Evolutionary conservation across 1,284 basidiomycete species (phyloP).

Genomic region (Phaffia rhodozyma): DNA sequence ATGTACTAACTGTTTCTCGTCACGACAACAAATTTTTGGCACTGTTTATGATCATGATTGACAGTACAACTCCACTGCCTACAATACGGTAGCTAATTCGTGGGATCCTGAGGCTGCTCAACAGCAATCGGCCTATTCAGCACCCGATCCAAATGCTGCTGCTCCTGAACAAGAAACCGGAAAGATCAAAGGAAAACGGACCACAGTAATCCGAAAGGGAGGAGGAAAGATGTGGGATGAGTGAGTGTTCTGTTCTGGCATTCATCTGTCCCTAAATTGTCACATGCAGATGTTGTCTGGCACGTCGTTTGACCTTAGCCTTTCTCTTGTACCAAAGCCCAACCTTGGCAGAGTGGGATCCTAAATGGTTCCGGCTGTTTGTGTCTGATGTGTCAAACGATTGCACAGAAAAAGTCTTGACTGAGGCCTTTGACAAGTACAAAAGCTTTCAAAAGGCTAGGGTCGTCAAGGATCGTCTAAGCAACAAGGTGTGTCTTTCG

Average conservation of each 20-base stretch:
- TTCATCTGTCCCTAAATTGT: not conserved
- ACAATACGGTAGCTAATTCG: not conserved
- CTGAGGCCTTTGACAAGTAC: slow-evolving; percentile 87
- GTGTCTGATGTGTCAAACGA: slow-evolving; percentile 98
- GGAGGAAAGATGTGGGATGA: slow-evolving; percentile 97
- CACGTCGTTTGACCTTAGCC: too few relatives aligned
- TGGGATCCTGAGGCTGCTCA: slow-evolving; percentile 5
- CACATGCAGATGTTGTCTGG: not conserved
- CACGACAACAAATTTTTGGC: not conserved
- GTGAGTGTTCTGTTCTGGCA: slow-evolving; percentile 1
- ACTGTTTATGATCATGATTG: not conserved
- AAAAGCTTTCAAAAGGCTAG: slow-evolving; percentile 85
- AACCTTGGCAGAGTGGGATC: slow-evolving; percentile 93
- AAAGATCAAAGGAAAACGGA: slow-evolving; percentile 55
- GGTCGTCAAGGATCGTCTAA: slow-evolving; percentile 82
- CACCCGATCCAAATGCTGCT: not conserved
- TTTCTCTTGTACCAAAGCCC: slow-evolving; percentile 35
- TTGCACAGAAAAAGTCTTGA: slow-evolving; percentile 84
- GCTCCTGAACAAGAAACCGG: slow-evolving; percentile 18
- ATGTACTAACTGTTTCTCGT: not conserved
- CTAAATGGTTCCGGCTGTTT: slow-evolving; percentile 94
- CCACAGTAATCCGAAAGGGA: slow-evolving; percentile 87
- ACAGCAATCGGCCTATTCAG: slow-evolving; percentile 10
- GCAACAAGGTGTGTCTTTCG: slow-evolving; percentile 54
- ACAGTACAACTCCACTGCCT: not conserved